Evolutionary conservation across 1,139 yeast species (phyloP), one percentile per base, ranked within the genome.

Genomic region (Debaryomyces udenii): DNA sequence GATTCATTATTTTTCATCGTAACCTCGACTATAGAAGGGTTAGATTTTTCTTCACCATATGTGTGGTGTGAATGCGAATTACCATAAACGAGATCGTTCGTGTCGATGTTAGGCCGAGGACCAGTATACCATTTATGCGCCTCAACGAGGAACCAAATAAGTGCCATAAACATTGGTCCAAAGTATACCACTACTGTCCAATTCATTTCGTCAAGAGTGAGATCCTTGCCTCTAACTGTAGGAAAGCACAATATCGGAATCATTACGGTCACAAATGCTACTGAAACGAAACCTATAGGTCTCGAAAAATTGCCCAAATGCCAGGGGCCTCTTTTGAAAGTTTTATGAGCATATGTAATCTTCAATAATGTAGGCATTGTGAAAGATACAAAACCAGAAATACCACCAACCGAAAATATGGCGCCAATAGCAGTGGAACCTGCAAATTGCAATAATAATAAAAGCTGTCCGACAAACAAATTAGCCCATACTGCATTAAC

Each of bases 401-500:
- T 83, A 41, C 89, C 91, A 39, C 89, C 89, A 29, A 84, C 87
- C 1, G 87, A 81, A 64, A 85, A 85, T 42, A 83, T 81, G 36
- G 93, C 91, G 31, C 81, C 84, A 52, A 85, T 80, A 32, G 90
- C 86, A 10, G 78, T 71, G 42, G 76, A 81, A 27, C 87, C 88
- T 24, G 85, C 86, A 63, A 84, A 82, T 56, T 83, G 71, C 46
- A 82, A 68, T 41, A 81, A 69, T 45, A 84, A 68, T 27, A 79
- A 63, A 22, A 81, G 68, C 53, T 78, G 77, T 27, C 86, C 88
- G 41, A 84, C 54, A 22, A 71, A 52, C 57, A 78, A 72, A 59
- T 83, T 82, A 48, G 80, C 65, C 81, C 86, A 76, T 26, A 84
- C 89, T 1, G 90, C 88, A 53, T 79, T 72, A 29, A 85, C 73